A percentile compares a stretch with the other conserved stretches of the same genome.
Evolutionary conservation across 2,329 filamentous ascomycete species (phyloP).

Genomic region (Exophiala viscosa): DNA sequence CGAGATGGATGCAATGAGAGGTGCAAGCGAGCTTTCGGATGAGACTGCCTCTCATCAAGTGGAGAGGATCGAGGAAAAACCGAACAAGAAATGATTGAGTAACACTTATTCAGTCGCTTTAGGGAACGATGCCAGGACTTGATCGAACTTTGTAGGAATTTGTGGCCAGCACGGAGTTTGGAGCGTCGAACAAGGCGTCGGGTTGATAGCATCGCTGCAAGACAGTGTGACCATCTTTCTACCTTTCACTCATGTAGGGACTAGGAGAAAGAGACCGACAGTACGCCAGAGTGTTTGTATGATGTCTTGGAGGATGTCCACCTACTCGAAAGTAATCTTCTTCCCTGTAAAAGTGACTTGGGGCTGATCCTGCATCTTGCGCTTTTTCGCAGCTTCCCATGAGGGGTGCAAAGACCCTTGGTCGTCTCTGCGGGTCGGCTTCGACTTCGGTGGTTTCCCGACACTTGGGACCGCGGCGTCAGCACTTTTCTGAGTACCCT

Average conservation of each 20-base stretch:
- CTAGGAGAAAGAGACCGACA: too few relatives aligned
- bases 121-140: neutral
- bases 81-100: neutral
- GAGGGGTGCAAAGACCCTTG: conserved; percentile 59
- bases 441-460: conserved; percentile 1
- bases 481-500: conserved; percentile 24
- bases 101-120: neutral
- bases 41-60: neutral
- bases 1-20: conserved; percentile 8
- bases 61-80: neutral
- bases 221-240: too few relatives aligned
- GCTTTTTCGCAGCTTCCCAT: conserved; percentile 60
- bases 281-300: too few relatives aligned
- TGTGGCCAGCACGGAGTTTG: too few relatives aligned
- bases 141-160: too few relatives aligned
- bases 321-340: conserved; percentile 55
- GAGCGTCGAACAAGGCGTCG: too few relatives aligned
- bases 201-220: too few relatives aligned
- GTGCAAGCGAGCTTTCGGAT: conserved; percentile 1
- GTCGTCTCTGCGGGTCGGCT: conserved; percentile 35
- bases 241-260: too few relatives aligned
- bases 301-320: neutral
- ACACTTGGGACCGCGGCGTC: conserved; percentile 6
- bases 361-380: conserved; percentile 52
- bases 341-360: conserved; percentile 53